Evolutionary conservation across 345 rosid genomes (phyloP), one percentile per base, ranked within the genome.

Genomic region (Populus tremula): DNA sequence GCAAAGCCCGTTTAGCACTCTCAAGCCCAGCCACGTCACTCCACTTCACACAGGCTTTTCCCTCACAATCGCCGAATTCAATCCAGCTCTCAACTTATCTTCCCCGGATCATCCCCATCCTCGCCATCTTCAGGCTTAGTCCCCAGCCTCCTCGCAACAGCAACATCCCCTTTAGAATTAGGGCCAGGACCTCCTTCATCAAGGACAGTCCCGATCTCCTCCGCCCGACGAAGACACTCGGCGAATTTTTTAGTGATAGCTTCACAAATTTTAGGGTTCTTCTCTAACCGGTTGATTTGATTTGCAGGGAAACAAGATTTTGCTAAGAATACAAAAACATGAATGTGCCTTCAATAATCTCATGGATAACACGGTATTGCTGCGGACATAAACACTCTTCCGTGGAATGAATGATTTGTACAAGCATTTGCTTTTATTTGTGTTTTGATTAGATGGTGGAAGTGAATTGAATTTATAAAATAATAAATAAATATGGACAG

Each of bases 11-110:
- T 78, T 92, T 94, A 23, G 98, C 98, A 72, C 96, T 92, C 81
- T 94, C 98, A 41, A 94, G 90, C 25, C 97, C 98, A 27, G 98
- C 98, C 81, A 94, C 97, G 82, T 94, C 97, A 49, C 83, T 88
- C 98, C 98, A 94, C 83, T 88, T 91, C 53, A 94, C 88, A 21
- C 87, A 41, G 98, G 98, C 78, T 94, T 94, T 84, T 92, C 98
- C 83, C 96, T 87, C 12, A 91, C 74, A 66, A 94, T 94, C 6
- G 91, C 98, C 1, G 97, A 94, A 84, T 90, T 88, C 73, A 94
- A 80, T 16, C 98, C 97, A 47, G 94, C 87, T 82, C 93, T 76
- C 33, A 94, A 87, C 90, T 94, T 94, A 4, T 91, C 79, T 76
- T 91, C 86, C 91, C 97, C 0, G 93, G 88, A 85, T 92, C 97